Conservation (phyloP, 805 yeast genomes). For the Lipomyces mesembrius region DNA sequence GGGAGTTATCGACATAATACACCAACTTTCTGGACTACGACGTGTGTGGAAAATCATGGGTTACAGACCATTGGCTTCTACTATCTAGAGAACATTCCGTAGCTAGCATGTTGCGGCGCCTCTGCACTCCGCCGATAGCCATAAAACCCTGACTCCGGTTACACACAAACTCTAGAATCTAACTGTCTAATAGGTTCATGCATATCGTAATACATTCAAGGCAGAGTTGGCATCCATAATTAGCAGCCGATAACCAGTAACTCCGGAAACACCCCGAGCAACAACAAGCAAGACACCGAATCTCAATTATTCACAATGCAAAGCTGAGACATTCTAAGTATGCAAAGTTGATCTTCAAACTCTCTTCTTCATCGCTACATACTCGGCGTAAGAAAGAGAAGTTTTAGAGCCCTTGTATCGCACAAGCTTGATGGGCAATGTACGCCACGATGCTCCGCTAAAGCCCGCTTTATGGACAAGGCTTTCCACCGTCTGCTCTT, state of each 20-base stretch:
- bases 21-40: too few species aligned
- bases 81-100: too few species aligned
- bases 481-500: constrained; percentile 68
- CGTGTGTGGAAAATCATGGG: too few species aligned
- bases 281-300: neutral
- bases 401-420: constrained; percentile 63
- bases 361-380: constrained; percentile 12
- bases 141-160: neutral
- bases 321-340: neutral
- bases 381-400: constrained; percentile 24
- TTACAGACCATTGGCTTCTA: too few species aligned
- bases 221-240: neutral
- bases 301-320: neutral
- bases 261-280: neutral
- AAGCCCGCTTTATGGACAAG: constrained; percentile 75
- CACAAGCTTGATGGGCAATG: constrained; percentile 50
- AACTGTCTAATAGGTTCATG: neutral
- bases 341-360: neutral
- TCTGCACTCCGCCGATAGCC: neutral
- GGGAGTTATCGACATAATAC: too few species aligned
- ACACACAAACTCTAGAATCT: neutral
- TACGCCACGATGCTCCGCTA: constrained; percentile 46
- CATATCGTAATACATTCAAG: neutral
- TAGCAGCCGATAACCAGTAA: neutral
- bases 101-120: too few species aligned